Base-by-base conservation (phyloP, 257 asterid species). In the Solanum rostratum region DNA sequence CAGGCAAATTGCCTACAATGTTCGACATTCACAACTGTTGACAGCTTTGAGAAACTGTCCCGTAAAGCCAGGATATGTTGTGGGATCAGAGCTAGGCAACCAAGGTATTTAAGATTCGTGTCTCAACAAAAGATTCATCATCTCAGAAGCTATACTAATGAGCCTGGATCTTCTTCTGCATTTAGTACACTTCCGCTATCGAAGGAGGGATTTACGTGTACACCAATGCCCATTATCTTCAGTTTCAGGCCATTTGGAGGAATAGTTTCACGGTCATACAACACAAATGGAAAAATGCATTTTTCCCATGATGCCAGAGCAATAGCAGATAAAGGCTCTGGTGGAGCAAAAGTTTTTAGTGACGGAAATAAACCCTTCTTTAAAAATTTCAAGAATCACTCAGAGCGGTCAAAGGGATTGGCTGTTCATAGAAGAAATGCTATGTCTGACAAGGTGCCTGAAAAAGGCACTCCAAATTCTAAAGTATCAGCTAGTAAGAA, bases 281-380 rank as follows among this genome's bases (percentile, higher is more conserved):
- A 27, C 29, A 10, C 86, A 71, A 81, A 89, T 60, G 59, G 87
- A 63, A 85, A 87, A 83, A 91, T 93, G 81, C 85, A 89, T 71
- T 89, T 90, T 88, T 93, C 92, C 70, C 91, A 84, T 79, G 88
- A 87, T 53, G 87, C 96, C 8, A 90, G 89, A 86, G 88, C 88
- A 5, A 84, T 79, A 41, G 50, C 53, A 86, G 53, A 81, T 87
- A 78, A 84, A 79, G 66, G 46, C 79, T 11, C 88, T 60, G 84
- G 80, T 73, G 53, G 65, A 70, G 80, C 89, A 5, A 89, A 86
- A 83, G 91, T 84, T 76, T 90, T 86, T 81, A 82, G 59, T 83
- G 81, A 79, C 83, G 83, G 79, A 68, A 86, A 60, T 78, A 90
- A 85, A 57, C 37, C 87, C 71, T 83, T 78, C 70, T 86, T 73